These are phyloP conservation scores for Monosporascus sp. DNA, from an alignment of 2,329 filamentous ascomycete species.

Conservation along the genomic window DNA sequence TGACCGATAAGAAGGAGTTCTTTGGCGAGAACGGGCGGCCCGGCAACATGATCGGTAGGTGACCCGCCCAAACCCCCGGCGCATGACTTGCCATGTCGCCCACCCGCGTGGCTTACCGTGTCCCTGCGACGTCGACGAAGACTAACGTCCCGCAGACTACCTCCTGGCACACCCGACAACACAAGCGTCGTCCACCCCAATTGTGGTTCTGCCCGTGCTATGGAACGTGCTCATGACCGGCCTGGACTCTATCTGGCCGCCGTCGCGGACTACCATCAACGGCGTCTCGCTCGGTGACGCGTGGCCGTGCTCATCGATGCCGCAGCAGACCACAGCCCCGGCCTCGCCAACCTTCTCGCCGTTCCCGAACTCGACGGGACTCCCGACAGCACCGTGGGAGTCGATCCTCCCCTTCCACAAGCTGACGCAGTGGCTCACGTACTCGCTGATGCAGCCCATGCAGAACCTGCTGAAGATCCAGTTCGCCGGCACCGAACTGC, in stretches of 20 bases:
- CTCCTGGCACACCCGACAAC: constrained; percentile 89
- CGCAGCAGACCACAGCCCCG: constrained; percentile 38
- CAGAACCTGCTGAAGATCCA: constrained; percentile 72
- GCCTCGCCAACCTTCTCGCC: constrained; percentile 47
- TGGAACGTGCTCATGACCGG: constrained; percentile 91
- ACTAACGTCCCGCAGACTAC: constrained; percentile 57
- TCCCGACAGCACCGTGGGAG: constrained; percentile 52
- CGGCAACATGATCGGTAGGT: constrained; percentile 86
- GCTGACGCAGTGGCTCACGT: constrained; percentile 89
- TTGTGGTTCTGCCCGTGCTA: constrained; percentile 79
- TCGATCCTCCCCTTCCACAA: constrained; percentile 90
- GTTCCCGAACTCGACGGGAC: constrained; percentile 35
- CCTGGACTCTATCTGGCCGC: constrained; percentile 81
- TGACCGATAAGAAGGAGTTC: constrained; percentile 70
- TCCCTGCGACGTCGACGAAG: too few species aligned
- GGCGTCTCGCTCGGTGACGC: constrained; percentile 86
- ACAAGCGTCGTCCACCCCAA: constrained; percentile 80
- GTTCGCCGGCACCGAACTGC: constrained; percentile 73
- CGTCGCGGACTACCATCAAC: constrained; percentile 79
- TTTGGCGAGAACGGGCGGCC: constrained; percentile 82
- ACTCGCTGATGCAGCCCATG: constrained; percentile 92
- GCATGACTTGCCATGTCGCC: too few species aligned
- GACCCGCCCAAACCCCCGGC: background rate
- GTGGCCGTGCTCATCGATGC: constrained; percentile 85
- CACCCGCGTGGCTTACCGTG: too few species aligned